phyloP scores from a whole-genome alignment of 352 stramenopile genomes.

The Pythium apleroticum region DNA sequence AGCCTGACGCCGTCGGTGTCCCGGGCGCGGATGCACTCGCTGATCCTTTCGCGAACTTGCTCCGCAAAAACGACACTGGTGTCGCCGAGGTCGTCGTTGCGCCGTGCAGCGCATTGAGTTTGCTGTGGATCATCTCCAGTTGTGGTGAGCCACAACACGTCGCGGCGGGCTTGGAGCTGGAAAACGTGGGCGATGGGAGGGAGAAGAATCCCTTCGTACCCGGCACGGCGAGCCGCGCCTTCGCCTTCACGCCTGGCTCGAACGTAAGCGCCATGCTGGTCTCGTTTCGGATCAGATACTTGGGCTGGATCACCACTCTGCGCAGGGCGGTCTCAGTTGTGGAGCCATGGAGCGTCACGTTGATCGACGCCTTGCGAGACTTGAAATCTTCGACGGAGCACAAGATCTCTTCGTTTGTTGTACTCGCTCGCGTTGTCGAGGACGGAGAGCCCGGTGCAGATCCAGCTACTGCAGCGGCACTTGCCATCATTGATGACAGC shows the following conservation, averaged over 20 bases:
- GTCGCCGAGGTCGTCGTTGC: constrained; percentile 36
- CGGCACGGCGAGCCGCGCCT: constrained; percentile 38
- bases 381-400: constrained; percentile 62
- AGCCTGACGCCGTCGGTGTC: neutral
- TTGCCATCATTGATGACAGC: constrained; percentile 19
- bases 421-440: constrained; percentile 8
- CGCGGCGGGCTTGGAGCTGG: constrained; percentile 38
- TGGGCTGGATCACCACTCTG: constrained; percentile 64
- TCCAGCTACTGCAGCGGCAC: neutral
- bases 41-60: neutral
- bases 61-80: neutral
- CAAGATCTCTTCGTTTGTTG: constrained; percentile 32
- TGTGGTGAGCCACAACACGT: constrained; percentile 59
- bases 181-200: constrained; percentile 35
- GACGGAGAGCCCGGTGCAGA: neutral
- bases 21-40: neutral
- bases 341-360: constrained; percentile 57
- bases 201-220: constrained; percentile 70
- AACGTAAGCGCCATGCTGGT: constrained; percentile 54
- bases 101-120: constrained; percentile 60
- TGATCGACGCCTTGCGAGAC: constrained; percentile 54
- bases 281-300: constrained; percentile 64
- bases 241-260: constrained; percentile 49
- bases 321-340: constrained; percentile 43
- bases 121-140: constrained; percentile 71